These are phyloP conservation scores for Venturia aucupariae DNA, from an alignment of 2,329 filamentous ascomycete species.

Conservation along the genomic window DNA sequence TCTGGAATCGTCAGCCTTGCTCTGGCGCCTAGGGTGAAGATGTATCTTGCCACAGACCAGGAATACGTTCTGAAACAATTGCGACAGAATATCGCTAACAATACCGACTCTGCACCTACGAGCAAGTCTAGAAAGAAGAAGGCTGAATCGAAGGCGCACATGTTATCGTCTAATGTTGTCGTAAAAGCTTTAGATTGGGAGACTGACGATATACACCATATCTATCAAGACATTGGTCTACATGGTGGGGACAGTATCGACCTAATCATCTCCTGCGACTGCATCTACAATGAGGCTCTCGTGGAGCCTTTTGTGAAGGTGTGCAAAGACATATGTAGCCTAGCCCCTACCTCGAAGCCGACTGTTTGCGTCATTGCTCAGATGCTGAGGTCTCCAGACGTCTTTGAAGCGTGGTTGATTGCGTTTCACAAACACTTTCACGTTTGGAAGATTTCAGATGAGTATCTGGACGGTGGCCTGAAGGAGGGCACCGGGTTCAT, in stretches of 20 bases:
- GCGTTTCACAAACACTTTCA: conserved; percentile 58
- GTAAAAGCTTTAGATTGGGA: conserved; percentile 68
- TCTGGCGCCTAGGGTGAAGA: conserved; percentile 50
- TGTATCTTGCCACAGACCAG: conserved; percentile 81
- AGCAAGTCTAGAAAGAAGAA: neutral
- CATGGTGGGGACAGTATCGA: conserved; percentile 45
- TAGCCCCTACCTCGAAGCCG: conserved; percentile 35
- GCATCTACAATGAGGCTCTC: conserved; percentile 87
- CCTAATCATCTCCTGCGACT: conserved; percentile 76
- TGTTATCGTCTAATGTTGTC: neutral
- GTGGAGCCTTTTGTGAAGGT: conserved; percentile 74
- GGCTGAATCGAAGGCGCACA: neutral
- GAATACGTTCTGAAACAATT: conserved; percentile 70
- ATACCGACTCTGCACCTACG: conserved; percentile 26
- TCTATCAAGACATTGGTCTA: conserved; percentile 18
- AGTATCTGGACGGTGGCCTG: conserved; percentile 49
- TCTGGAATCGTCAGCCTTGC: conserved; percentile 68
- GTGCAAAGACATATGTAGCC: conserved; percentile 62
- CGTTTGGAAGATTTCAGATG: conserved; percentile 67
- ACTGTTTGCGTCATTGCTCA: conserved; percentile 78
- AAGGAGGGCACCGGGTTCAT: conserved; percentile 64
- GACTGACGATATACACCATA: conserved; percentile 35
- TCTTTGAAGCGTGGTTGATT: conserved; percentile 73
- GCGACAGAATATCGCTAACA: conserved; percentile 64
- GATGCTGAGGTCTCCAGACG: conserved; percentile 74